A percentile compares a stretch with the other conserved stretches of the same genome.
These are phyloP conservation scores for Chalaropsis ovoidea DNA, from an alignment of 2,329 filamentous ascomycete genomes.

Conservation along the genomic window DNA sequence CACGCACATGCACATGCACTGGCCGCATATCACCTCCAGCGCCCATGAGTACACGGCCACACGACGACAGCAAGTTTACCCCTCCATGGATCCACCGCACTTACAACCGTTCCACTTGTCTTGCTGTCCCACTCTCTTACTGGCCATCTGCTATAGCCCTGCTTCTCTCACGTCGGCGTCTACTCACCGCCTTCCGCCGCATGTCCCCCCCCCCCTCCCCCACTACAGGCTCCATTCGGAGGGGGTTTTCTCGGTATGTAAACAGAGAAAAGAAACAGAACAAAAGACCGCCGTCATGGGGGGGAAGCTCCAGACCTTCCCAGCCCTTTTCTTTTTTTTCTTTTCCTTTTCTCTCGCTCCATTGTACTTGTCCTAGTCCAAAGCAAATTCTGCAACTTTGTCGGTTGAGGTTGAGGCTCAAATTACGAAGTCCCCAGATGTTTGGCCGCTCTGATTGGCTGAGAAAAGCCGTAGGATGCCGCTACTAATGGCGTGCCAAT, in stretches of 20 bases:
- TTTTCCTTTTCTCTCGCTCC: not conserved
- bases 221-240: not conserved
- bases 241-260: not conserved
- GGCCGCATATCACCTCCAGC: not conserved
- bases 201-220: not conserved
- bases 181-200: not conserved
- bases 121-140: not conserved
- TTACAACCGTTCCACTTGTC: constrained; percentile 5
- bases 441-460: not conserved
- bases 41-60: no score
- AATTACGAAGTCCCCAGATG: not conserved
- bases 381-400: not conserved
- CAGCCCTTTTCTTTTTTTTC: not conserved
- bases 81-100: constrained; percentile 7
- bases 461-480: constrained; percentile 7
- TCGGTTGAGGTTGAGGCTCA: constrained; percentile 4
- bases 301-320: not conserved
- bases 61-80: not conserved
- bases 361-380: not conserved
- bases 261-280: not conserved
- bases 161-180: not conserved
- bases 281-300: not conserved
- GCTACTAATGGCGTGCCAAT: not conserved
- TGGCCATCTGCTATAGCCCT: not conserved
- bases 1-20: not conserved